A percentile compares a stretch with the other conserved stretches of the same genome.
phyloP scores from a whole-genome alignment of 1,284 basidiomycete genomes.

The Cryptococcus hybrid region DNA sequence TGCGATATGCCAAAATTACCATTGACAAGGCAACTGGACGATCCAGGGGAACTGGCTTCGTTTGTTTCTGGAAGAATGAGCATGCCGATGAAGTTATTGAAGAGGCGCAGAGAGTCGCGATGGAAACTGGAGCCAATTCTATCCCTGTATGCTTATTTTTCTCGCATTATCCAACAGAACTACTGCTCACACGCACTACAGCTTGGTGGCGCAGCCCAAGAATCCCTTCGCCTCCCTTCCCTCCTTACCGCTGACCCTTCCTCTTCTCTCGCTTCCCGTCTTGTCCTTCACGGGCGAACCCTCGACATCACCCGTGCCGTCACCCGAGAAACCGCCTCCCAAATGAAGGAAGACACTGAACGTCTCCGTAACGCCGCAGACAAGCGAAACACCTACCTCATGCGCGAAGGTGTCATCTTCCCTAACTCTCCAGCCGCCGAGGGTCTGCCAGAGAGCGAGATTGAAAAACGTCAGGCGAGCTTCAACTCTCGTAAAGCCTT shows the following conservation, averaged over 20 bases:
- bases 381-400: slow-evolving; percentile 92
- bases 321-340: slow-evolving; percentile 79
- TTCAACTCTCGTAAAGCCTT: slow-evolving; percentile 77
- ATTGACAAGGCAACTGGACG: slow-evolving; percentile 80
- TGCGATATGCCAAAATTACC: slow-evolving; percentile 91
- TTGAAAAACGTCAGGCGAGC: slow-evolving; percentile 77
- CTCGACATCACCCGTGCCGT: slow-evolving; percentile 89
- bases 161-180: not conserved
- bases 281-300: slow-evolving; percentile 90
- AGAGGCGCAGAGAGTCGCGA: slow-evolving; percentile 70
- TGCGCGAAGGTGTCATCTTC: slow-evolving; percentile 85
- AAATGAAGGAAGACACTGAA: slow-evolving; percentile 83
- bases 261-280: slow-evolving; percentile 71
- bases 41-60: slow-evolving; percentile 93
- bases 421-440: slow-evolving; percentile 77
- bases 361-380: slow-evolving; percentile 83
- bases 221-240: slow-evolving; percentile 83
- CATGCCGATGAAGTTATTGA: slow-evolving; percentile 83
- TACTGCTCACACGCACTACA: slow-evolving; percentile 32
- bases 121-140: slow-evolving; percentile 55
- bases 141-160: slow-evolving; percentile 30
- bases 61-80: slow-evolving; percentile 93
- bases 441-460: slow-evolving; percentile 64
- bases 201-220: slow-evolving; percentile 51
- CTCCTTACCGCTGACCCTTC: slow-evolving; percentile 93